Evolutionary conservation across 495 filamentous ascomycete genomes (phyloP).

Genomic region (Lophiotrema nucula): DNA sequence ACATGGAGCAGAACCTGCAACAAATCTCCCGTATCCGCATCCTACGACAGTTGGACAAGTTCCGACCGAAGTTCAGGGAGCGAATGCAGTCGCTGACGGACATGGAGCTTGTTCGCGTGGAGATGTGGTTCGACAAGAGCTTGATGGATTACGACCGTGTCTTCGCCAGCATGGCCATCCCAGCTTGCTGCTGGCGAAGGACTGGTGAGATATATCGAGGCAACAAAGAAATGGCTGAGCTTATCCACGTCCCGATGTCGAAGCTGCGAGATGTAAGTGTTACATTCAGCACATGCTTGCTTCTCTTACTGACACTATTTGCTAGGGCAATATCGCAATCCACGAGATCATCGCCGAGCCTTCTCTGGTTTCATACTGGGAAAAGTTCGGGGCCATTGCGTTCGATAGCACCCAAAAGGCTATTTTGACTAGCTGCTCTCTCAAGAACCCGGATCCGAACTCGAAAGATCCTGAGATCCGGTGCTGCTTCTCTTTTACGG

Average conservation of each 20-base stretch:
- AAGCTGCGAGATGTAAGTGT: slow-evolving; percentile 79
- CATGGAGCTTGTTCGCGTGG: slow-evolving; percentile 86
- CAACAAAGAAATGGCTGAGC: slow-evolving; percentile 97
- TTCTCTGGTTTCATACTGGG: slow-evolving; percentile 95
- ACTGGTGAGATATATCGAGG: slow-evolving; percentile 97
- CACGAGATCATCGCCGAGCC: slow-evolving; percentile 96
- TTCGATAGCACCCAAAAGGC: slow-evolving; percentile 97
- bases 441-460: slow-evolving; percentile 80
- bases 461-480: slow-evolving; percentile 71
- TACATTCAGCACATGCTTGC: not conserved
- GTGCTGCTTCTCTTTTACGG: slow-evolving; percentile 97
- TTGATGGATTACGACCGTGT: slow-evolving; percentile 97
- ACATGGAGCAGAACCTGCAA: slow-evolving; percentile 85
- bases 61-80: slow-evolving; percentile 93
- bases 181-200: slow-evolving; percentile 94
- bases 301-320: not conserved
- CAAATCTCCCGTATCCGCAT: slow-evolving; percentile 81
- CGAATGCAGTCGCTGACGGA: slow-evolving; percentile 88
- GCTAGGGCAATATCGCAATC: slow-evolving; percentile 85
- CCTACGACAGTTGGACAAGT: slow-evolving; percentile 81
- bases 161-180: slow-evolving; percentile 98
- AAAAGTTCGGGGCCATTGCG: slow-evolving; percentile 97
- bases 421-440: slow-evolving; percentile 87
- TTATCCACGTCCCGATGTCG: slow-evolving; percentile 91
- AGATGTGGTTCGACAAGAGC: slow-evolving; percentile 97